phyloP scores from a whole-genome alignment of 495 filamentous ascomycete species.

The Antarctomyces pellizariae region DNA sequence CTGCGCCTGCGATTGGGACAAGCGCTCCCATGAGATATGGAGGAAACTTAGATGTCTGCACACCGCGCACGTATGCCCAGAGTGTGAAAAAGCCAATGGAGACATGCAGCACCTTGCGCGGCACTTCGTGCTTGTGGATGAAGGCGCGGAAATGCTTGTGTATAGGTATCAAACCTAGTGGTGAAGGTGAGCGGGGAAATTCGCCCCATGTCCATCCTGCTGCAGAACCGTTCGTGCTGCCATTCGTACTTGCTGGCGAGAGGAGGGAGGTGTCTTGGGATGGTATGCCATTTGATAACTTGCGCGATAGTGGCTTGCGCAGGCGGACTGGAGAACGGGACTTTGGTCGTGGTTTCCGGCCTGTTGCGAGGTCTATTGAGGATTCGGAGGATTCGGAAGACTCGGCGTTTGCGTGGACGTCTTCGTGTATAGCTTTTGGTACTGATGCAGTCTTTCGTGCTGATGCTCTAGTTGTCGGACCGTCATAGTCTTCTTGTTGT shows the following conservation, averaged over 20 bases:
- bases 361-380: conserved; percentile 5
- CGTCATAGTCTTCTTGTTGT: conserved; percentile 26
- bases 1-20: conserved; percentile 68
- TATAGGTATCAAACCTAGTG: conserved; percentile 85
- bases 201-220: conserved; percentile 46
- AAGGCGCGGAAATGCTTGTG: conserved; percentile 52
- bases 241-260: conserved; percentile 8
- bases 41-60: conserved; percentile 49
- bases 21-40: conserved; percentile 63
- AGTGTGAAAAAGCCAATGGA: conserved; percentile 89
- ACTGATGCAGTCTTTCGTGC: conserved; percentile 24
- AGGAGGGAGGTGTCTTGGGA: conserved; percentile 3
- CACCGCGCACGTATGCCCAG: conserved; percentile 53
- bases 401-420: conserved; percentile 21
- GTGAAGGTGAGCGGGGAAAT: conserved; percentile 69
- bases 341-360: conserved; percentile 19
- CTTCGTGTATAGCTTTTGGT: conserved; percentile 17
- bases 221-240: conserved; percentile 19
- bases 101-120: conserved; percentile 58
- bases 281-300: conserved; percentile 8
- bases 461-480: conserved; percentile 40
- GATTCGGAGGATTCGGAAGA: too few species aligned
- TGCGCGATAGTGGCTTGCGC: conserved; percentile 24
- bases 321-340: conserved; percentile 26
- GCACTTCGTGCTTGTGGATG: conserved; percentile 57